Evolutionary conservation across 2,329 filamentous ascomycete species (phyloP).

Genomic region (Endocalyx cinctus): DNA sequence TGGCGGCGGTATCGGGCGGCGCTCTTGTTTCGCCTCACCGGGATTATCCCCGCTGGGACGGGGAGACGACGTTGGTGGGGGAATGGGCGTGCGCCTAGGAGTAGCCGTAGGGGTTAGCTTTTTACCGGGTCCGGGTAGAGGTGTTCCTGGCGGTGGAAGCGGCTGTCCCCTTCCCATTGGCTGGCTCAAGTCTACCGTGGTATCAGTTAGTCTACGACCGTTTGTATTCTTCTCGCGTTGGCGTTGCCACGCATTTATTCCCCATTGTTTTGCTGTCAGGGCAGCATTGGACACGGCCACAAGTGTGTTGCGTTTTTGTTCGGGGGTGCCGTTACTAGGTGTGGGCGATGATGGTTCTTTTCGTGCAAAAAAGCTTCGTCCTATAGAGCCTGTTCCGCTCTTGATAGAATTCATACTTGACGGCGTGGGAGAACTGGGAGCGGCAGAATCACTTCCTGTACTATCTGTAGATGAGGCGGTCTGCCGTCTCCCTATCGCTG

Average conservation of each 20-base stretch:
- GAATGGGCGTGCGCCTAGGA: conserved; percentile 24
- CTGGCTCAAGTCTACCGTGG: conserved; percentile 26
- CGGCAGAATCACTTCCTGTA: conserved; percentile 11
- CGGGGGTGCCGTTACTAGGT: conserved; percentile 15
- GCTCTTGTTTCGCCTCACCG: conserved; percentile 19
- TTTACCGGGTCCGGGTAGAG: conserved; percentile 25
- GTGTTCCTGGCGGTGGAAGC: conserved; percentile 27
- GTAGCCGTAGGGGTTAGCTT: conserved; percentile 20
- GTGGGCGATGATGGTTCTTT: conserved; percentile 19
- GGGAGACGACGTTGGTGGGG: conserved; percentile 16
- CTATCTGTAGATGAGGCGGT: conserved; percentile 26
- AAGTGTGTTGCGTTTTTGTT: conserved; percentile 24
- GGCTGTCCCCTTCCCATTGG: conserved; percentile 31
- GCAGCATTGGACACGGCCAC: conserved; percentile 27
- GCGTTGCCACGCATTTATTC: conserved; percentile 26
- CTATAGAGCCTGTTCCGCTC: conserved; percentile 22
- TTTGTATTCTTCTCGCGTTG: conserved; percentile 22
- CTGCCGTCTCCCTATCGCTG: conserved; percentile 19
- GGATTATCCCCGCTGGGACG: conserved; percentile 17
- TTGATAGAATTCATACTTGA: conserved; percentile 23
- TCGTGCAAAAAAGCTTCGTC: conserved; percentile 22
- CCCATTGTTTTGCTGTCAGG: conserved; percentile 30
- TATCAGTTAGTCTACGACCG: conserved; percentile 25
- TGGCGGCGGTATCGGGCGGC: conserved; percentile 22
- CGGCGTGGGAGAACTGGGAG: conserved; percentile 15